phyloP scores from a whole-genome alignment of 176 grass and related monocot genomes.

The Olyra latifolia region DNA sequence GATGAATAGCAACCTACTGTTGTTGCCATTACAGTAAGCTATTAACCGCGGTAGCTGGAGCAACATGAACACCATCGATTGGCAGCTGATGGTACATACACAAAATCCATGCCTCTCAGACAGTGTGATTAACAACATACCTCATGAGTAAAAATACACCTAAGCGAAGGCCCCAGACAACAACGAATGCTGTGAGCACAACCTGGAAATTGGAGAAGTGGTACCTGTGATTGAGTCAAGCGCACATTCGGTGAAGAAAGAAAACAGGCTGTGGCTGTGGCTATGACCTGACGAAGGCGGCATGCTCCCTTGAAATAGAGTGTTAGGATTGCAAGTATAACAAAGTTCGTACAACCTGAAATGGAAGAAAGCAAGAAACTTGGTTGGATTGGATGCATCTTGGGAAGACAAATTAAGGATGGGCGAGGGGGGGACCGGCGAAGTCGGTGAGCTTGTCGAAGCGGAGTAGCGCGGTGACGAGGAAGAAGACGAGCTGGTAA shows the following conservation, averaged over 20 bases:
- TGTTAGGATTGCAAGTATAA: slow-evolving; percentile 54
- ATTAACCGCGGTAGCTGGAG: not conserved
- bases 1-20: not conserved
- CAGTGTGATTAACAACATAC: slow-evolving; percentile 14
- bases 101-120: not conserved
- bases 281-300: slow-evolving; percentile 54
- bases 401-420: no score
- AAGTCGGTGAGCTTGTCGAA: slow-evolving; percentile 69
- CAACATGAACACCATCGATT: not conserved
- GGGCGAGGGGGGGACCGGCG: slow-evolving; percentile 31
- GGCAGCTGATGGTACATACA: not conserved
- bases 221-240: not conserved
- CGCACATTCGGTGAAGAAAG: not conserved
- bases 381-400: not conserved
- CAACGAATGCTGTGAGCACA: slow-evolving; percentile 40
- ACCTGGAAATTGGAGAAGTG: slow-evolving; percentile 32
- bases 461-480: slow-evolving; percentile 53
- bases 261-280: not conserved
- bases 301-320: slow-evolving; percentile 53
- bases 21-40: not conserved
- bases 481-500: slow-evolving; percentile 59
- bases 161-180: slow-evolving; percentile 55
- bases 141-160: slow-evolving; percentile 61
- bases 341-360: slow-evolving; percentile 61
- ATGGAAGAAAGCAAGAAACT: not conserved